Percentiles rank a stretch among this genome's conserved stretches.
Evolutionary conservation across 495 filamentous ascomycete species (phyloP).

Genomic region (Aspergillus biplanus): DNA sequence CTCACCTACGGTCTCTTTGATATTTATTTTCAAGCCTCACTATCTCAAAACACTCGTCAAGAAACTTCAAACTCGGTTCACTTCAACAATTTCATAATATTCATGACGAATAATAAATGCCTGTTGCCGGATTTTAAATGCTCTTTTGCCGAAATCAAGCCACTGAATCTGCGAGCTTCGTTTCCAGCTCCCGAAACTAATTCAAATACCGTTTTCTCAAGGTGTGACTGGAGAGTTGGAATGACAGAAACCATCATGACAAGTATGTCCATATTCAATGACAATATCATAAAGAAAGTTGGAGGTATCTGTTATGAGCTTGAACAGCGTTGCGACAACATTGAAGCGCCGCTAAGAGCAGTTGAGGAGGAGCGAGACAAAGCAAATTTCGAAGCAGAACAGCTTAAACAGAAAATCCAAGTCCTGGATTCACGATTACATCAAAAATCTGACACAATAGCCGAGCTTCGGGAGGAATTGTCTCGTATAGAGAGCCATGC

Average conservation of each 20-base stretch:
- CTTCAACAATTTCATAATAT: conserved; percentile 18
- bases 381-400: conserved; percentile 31
- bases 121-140: conserved; percentile 22
- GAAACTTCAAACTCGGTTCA: background rate
- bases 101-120: conserved; percentile 22
- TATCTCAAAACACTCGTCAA: conserved; percentile 19
- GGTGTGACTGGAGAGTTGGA: conserved; percentile 49
- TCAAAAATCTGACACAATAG: conserved; percentile 26
- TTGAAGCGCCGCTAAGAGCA: conserved; percentile 51
- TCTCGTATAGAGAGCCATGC: conserved; percentile 35
- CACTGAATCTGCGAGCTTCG: conserved; percentile 17
- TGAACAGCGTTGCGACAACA: conserved; percentile 54
- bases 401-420: conserved; percentile 32
- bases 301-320: conserved; percentile 57
- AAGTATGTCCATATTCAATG: conserved; percentile 39
- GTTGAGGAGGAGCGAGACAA: conserved; percentile 49
- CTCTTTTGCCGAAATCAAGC: conserved; percentile 22
- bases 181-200: conserved; percentile 18
- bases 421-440: conserved; percentile 33
- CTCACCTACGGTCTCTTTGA: conserved; percentile 35
- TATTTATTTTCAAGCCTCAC: conserved; percentile 30
- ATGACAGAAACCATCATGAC: conserved; percentile 41
- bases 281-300: conserved; percentile 50
- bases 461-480: conserved; percentile 35
- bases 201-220: conserved; percentile 22